Conservation (phyloP, 805 yeast genomes). For the Candida quercuum region DNA sequence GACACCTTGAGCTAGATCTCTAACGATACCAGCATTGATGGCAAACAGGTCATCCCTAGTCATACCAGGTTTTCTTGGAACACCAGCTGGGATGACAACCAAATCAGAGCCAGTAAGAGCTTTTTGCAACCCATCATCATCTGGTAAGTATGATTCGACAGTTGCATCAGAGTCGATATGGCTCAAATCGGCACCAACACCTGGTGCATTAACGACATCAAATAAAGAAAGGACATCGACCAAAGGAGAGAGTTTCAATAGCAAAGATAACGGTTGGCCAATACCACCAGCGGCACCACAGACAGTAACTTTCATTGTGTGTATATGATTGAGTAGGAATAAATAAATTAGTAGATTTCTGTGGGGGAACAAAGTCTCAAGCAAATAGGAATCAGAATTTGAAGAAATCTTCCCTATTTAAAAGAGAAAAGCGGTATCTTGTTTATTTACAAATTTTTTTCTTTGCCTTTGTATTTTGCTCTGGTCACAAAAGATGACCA, state of each 20-base stretch:
- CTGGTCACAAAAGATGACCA: no score
- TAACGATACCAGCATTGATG: constrained; percentile 78
- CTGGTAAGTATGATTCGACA: constrained; percentile 61
- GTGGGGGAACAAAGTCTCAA: no score
- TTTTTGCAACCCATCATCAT: constrained; percentile 55
- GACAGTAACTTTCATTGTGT: constrained; percentile 56
- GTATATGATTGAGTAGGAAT: neutral
- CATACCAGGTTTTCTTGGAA: constrained; percentile 88
- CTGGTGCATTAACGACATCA: constrained; percentile 73
- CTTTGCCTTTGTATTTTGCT: neutral
- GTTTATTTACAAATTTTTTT: no score
- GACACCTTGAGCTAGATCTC: constrained; percentile 66
- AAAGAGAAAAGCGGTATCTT: no score
- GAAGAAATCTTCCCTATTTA: no score
- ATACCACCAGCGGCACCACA: constrained; percentile 87
- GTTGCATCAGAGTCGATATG: constrained; percentile 73
- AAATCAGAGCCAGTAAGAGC: constrained; percentile 81
- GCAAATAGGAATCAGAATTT: neutral
- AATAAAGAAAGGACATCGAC: constrained; percentile 66
- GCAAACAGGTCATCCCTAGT: constrained; percentile 81
- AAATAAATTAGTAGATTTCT: neutral
- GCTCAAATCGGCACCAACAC: constrained; percentile 76
- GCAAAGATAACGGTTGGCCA: constrained; percentile 64
- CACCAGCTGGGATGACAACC: constrained; percentile 87
- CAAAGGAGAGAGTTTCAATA: constrained; percentile 66